Base-by-base conservation (phyloP, 768 basidiomycete species). In the Vishniacozyma victoriae region DNA sequence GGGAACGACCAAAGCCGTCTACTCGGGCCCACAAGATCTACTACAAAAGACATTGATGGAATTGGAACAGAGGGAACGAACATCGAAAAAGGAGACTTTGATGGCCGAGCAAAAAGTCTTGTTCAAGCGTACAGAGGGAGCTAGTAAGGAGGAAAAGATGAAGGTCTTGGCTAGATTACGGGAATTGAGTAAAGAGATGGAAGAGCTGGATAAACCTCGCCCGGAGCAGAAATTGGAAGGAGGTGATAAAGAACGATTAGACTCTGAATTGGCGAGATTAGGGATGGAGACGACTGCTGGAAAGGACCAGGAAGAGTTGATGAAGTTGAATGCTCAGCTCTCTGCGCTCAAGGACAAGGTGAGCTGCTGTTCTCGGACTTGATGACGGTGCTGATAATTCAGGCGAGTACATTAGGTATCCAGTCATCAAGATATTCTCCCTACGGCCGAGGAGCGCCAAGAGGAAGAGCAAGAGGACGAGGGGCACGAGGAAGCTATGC, bases 71-170 rank as follows among this genome's bases (percentile, higher is more conserved):
- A 55, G 50, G 26, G 60, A 66, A 37, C 38, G 55, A 23, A 75
- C 83, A 31, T 72, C 88, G 18, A 86, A 89, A 56, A 79, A 84
- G 66, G 85, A 86, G 61, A 62, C 55, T 11, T 43, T 68, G 35
- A 89, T 95, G 50, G 78, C 82, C 0, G 87, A 92, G 72, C 92
- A 93, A 73, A 93, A 91, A 70, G 76, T 80, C 1, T 75, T 96
- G 48, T 85, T 95, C 82, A 78, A 77, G 5, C 79, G 80, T 26
- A 72, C 93, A 13, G 72, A 76, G 20, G 78, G 48, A 2, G 54
- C 79, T 4, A 82, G 84, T 6, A 80, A 84, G 46, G 85, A 86
- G 73, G 68, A 71, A 41, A 92, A 86, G 75, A 84, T 87, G 72
- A 76, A 75, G 33, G 82, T 93, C 41, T 82, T 91, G 80, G 76